A percentile compares a stretch with the other conserved stretches of the same genome.
phyloP scores from a whole-genome alignment of 2,329 filamentous ascomycete species.

The Paracoccidioides brasiliensis region DNA sequence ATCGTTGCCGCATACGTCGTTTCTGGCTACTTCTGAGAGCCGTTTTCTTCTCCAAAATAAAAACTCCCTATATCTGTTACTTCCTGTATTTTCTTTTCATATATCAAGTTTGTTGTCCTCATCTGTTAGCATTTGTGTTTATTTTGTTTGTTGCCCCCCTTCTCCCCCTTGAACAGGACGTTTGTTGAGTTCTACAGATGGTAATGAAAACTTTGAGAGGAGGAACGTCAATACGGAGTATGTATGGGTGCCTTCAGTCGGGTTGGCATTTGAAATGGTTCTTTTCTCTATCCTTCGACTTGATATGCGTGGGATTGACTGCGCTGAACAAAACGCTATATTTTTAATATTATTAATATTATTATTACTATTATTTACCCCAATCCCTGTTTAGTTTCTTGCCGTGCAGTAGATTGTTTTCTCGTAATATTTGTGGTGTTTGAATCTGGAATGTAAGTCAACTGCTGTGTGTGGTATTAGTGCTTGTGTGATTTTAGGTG shows the following conservation, averaged over 20 bases:
- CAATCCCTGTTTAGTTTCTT: no score
- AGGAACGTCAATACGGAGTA: background rate
- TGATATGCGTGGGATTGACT: background rate
- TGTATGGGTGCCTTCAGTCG: background rate
- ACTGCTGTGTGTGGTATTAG: no score
- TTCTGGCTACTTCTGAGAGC: background rate
- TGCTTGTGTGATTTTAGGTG: no score
- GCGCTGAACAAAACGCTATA: background rate
- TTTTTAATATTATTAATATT: background rate
- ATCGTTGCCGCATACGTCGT: background rate
- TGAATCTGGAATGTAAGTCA: no score
- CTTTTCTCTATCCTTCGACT: background rate
- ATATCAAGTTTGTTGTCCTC: background rate
- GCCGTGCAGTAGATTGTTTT: no score
- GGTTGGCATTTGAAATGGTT: background rate
- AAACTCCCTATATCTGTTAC: background rate
- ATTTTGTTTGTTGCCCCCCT: background rate
- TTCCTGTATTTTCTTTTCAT: background rate
- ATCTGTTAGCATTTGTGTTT: background rate
- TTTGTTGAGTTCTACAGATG: background rate
- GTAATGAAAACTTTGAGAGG: background rate
- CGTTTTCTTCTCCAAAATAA: background rate
- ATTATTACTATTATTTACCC: background rate
- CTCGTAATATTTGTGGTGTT: no score
- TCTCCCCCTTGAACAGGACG: background rate